A percentile compares a stretch with the other conserved stretches of the same genome.
Evolutionary conservation across 306 rosid species (phyloP).

Genomic region (Vigna mungo): DNA sequence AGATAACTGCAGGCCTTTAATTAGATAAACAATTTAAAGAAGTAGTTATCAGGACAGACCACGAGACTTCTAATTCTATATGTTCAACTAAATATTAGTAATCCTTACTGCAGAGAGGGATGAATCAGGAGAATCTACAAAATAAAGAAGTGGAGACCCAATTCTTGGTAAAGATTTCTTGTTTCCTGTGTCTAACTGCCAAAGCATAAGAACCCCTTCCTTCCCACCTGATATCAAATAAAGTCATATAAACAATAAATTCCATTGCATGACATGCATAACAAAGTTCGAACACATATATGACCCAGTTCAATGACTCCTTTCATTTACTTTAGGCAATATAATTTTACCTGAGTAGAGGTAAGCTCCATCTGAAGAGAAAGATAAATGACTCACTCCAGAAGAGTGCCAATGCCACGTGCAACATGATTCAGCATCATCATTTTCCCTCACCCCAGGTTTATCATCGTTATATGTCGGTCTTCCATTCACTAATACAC

Average conservation of each 20-base stretch:
- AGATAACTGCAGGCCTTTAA: conserved; percentile 70
- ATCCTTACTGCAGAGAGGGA: conserved; percentile 77
- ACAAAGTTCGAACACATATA: background rate
- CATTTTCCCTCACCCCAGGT: conserved; percentile 82
- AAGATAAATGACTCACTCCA: conserved; percentile 68
- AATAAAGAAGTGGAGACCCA: conserved; percentile 89
- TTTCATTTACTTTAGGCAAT: conserved; percentile 3
- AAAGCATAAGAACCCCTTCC: conserved; percentile 95
- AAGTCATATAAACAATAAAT: conserved; percentile 45
- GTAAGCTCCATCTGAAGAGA: conserved; percentile 88
- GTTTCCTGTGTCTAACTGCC: conserved; percentile 93
- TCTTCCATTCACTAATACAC: conserved; percentile 42
- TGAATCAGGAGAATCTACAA: conserved; percentile 82
- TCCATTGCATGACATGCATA: background rate
- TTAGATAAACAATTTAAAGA: conserved; percentile 58
- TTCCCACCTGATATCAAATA: conserved; percentile 70
- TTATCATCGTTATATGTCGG: conserved; percentile 55
- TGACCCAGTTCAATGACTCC: conserved; percentile 5
- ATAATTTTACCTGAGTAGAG: conserved; percentile 75
- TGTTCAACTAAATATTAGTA: conserved; percentile 23
- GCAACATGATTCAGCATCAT: conserved; percentile 86
- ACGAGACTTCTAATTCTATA: conserved; percentile 11
- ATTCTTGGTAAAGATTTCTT: conserved; percentile 81
- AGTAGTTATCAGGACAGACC: conserved; percentile 32
- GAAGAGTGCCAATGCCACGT: conserved; percentile 95